Evolutionary conservation across 805 yeast species (phyloP), one percentile per base, ranked within the genome.

Genomic region (Candida hungchunana): DNA sequence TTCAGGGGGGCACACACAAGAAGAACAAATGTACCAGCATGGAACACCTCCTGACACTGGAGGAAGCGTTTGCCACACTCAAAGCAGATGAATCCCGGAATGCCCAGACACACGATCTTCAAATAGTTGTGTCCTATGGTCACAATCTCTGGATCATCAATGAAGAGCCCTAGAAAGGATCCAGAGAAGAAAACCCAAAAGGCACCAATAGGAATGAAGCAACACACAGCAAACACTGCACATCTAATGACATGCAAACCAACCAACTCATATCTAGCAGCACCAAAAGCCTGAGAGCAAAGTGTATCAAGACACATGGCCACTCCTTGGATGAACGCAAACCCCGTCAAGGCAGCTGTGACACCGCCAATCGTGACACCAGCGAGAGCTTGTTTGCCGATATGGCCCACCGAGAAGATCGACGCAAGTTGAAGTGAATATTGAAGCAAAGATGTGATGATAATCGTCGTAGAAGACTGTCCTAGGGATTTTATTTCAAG

Each of bases 221-320:
- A 9, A 21, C 9, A 12, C 9, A 21, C 12, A 21, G 24, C 24
- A 21, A 21, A 21, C 24, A 21, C 24, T 9, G 79, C 67, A 53
- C 90, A 82, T 49, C 83, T 71, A 53, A 82, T 88, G 50, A 81
- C 63, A 53, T 83, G 83, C 15, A 75, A 54, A 0, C 94, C 93
- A 2, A 84, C 93, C 46, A 79, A 64, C 32, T 73, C 71, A 48
- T 68, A 73, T 39, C 78, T 73, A 14, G 81, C 82, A 5, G 90
- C 82, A 5, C 94, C 94, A 56, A 73, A 84, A 0, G 94, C 89
- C 58, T 85, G 94, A 0, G 94, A 80, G 46, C 90, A 82, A 30
- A 84, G 63, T 0, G 93, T 83, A 54, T 84, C 95, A 37, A 84
- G 64, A 40, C 88, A 81, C 0, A 94, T 83, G 0, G 90, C 78